phyloP scores from a whole-genome alignment of 306 rosid species.

The Bauhinia variegata region DNA sequence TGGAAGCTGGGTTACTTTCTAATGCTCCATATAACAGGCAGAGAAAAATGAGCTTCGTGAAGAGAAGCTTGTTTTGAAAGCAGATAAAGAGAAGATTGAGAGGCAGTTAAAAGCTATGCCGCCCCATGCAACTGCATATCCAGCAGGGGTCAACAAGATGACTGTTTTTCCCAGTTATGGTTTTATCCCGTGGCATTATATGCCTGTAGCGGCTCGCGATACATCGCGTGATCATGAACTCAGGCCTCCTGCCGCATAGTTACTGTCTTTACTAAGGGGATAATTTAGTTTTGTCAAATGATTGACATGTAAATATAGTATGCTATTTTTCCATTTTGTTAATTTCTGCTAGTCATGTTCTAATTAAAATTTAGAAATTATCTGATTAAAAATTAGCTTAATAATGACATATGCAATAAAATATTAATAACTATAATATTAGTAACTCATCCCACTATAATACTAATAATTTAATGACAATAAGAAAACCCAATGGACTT shows the following conservation, averaged over 20 bases:
- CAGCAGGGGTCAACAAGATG: slow-evolving; percentile 72
- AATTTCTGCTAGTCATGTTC: slow-evolving; percentile 23
- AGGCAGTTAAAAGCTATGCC: slow-evolving; percentile 70
- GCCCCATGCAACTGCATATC: slow-evolving; percentile 74
- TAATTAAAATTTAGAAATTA: too few relatives aligned
- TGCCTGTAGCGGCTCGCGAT: slow-evolving; percentile 70
- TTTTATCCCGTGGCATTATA: slow-evolving; percentile 84
- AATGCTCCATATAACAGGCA: slow-evolving; percentile 46
- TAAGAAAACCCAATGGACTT: too few relatives aligned
- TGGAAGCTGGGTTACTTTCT: neutral
- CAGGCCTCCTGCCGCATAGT: slow-evolving; percentile 98
- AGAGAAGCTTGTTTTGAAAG: slow-evolving; percentile 73
- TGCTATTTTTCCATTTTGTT: slow-evolving; percentile 34
- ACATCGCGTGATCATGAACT: slow-evolving; percentile 91
- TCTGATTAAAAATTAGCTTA: too few relatives aligned
- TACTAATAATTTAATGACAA: too few relatives aligned
- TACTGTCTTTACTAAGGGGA: slow-evolving; percentile 7
- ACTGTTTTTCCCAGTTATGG: slow-evolving; percentile 82
- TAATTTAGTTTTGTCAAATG: slow-evolving; percentile 24
- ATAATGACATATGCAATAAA: too few relatives aligned
- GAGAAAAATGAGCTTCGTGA: slow-evolving; percentile 92
- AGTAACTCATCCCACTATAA: too few relatives aligned
- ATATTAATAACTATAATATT: too few relatives aligned
- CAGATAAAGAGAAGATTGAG: slow-evolving; percentile 78
- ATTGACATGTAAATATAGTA: slow-evolving; percentile 48